phyloP scores from a whole-genome alignment of 345 rosid genomes.

The Xanthoceras sorbifolium region DNA sequence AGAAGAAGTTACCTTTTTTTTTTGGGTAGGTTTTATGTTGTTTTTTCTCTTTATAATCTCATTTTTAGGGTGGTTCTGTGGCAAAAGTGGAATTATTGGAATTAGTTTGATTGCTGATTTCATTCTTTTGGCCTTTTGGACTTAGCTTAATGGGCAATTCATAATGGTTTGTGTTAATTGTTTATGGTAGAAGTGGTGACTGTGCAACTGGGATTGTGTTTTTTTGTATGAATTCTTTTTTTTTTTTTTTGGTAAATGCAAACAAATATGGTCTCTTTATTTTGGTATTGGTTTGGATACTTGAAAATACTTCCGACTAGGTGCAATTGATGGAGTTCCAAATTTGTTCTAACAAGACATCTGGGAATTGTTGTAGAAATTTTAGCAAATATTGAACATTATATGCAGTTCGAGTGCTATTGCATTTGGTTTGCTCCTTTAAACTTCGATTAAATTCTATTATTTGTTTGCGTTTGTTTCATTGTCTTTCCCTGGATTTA shows the following conservation, averaged over 20 bases:
- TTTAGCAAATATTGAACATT: no score
- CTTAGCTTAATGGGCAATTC: conserved; percentile 21
- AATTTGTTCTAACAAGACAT: no score
- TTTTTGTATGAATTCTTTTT: background rate
- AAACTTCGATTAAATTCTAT: background rate
- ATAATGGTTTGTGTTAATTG: background rate
- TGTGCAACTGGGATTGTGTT: background rate
- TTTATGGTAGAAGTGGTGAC: background rate
- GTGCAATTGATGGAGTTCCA: background rate
- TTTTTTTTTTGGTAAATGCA: background rate
- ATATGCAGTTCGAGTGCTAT: background rate
- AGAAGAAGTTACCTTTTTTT: background rate
- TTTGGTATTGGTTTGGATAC: background rate
- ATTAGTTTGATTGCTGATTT: conserved; percentile 6
- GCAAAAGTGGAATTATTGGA: conserved; percentile 7
- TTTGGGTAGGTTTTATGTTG: background rate
- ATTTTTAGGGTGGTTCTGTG: conserved; percentile 11
- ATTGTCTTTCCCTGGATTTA: background rate
- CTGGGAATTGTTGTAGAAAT: no score
- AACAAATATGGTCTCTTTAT: background rate
- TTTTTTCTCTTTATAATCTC: background rate
- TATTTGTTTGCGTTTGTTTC: background rate
- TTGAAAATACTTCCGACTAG: background rate
- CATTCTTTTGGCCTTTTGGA: background rate
- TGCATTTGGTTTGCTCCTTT: background rate